Base-by-base conservation (phyloP, 1,284 basidiomycete genomes). In the Laetiporus sulphureus region DNA sequence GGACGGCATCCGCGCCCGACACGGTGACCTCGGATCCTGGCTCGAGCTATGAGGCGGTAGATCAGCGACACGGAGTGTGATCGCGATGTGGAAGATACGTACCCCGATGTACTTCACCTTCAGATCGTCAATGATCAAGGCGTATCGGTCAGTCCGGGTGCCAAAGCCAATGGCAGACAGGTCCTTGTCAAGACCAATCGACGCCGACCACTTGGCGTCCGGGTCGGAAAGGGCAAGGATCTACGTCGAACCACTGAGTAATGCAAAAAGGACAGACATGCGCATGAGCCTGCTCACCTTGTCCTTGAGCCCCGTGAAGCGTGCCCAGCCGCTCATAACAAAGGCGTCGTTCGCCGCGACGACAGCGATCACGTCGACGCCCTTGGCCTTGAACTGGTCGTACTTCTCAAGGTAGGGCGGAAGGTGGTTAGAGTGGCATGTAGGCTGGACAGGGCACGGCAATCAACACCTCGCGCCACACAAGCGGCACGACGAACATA, bases 321-420 rank as follows among this genome's bases (percentile, higher is more conserved):
- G 73, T 15, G 72, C 80, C 83, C 87, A 91, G 36, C 79, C 88
- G 52, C 74, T 80, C 75, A 85, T 73, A 45, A 88, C 85, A 56
- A 83, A 88, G n/a, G 77, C 64, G 55, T 88, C 86, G 61, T 88
- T 89, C 36, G 79, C 75, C 16, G 83, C 76, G 45, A 89, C 50
- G 47, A 85, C 77, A 18, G 74, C 79, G 54, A 90, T 64, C 38
- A 78, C 68, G 56, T 90, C 84, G 39, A 84, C 75, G 39, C 85
- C 85, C 62, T 85, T 86, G 25, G 68, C 66, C 64, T 83, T 84
- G 71, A 91, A 73, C 50, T 82, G 65, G 25, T 78, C 73, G 55
- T 74, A 72, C 46, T 77, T 76, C 49, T 75, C 54, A 53, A 90
- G 54, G 64, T 76, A 89, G 23, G 75, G 73, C 2, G 87, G 88